These are phyloP conservation scores for Chondrus crispus DNA, from an alignment of 23 red algal species.

Conservation along the genomic window DNA sequence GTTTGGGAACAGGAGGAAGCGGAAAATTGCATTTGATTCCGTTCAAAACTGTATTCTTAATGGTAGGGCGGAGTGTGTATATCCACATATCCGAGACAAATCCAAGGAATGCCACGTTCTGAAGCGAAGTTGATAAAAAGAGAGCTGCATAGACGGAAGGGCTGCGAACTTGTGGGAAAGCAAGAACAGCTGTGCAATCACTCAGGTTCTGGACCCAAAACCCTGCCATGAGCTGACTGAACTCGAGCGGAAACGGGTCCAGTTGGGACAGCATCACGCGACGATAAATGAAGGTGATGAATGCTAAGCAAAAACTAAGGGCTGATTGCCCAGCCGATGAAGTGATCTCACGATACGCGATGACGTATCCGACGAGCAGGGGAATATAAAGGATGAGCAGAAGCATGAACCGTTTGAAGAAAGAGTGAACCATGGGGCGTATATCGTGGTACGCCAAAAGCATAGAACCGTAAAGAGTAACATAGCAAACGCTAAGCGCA, in stretches of 20 bases:
- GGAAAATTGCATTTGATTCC: constrained; percentile 63
- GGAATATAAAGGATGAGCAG: constrained; percentile 63
- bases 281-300: constrained; percentile 63
- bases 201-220: constrained; percentile 69
- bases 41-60: constrained; percentile 52
- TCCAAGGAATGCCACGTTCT: constrained; percentile 58
- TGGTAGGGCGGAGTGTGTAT: constrained; percentile 56
- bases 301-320: constrained; percentile 39
- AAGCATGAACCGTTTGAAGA: constrained; percentile 64
- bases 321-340: constrained; percentile 1
- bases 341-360: constrained; percentile 54
- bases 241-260: constrained; percentile 66
- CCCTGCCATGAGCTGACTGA: constrained; percentile 58
- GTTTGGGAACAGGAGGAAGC: constrained; percentile 57
- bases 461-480: constrained; percentile 35
- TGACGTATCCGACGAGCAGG: constrained; percentile 30
- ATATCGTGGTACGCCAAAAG: constrained; percentile 1
- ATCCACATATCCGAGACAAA: constrained; percentile 79
- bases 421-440: constrained; percentile 18
- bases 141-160: constrained; percentile 36
- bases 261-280: constrained; percentile 74
- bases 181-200: constrained; percentile 43
- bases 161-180: constrained; percentile 55
- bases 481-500: constrained; percentile 42
- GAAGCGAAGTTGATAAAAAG: constrained; percentile 35